Percentiles rank a stretch among this genome's conserved stretches.
Conservation (phyloP, 2,329 filamentous ascomycete genomes). For the Rhytidhysteron rufulum region DNA sequence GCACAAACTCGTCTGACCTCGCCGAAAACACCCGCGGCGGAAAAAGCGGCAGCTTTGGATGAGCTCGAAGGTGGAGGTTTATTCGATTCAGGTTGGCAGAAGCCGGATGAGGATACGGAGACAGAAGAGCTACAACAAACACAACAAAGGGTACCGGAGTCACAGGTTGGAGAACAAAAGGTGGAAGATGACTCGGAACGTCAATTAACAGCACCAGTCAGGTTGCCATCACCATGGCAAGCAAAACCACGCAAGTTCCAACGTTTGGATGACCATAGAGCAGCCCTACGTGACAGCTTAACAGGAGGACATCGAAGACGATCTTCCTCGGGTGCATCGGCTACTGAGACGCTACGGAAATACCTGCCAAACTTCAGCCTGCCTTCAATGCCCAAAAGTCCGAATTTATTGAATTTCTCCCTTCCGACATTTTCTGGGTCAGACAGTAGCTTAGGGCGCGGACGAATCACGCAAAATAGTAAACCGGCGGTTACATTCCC, state of each 20-base stretch:
- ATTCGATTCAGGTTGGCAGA: slow-evolving; percentile 41
- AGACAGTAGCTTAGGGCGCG: slow-evolving; percentile 16
- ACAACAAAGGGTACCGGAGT: slow-evolving; percentile 9
- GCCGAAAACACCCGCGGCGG: slow-evolving; percentile 54
- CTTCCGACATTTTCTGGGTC: slow-evolving; percentile 25
- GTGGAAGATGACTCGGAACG: neutral
- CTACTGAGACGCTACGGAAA: slow-evolving; percentile 32
- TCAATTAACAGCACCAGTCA: slow-evolving; percentile 9
- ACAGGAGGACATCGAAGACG: slow-evolving; percentile 31
- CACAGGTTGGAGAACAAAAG: neutral
- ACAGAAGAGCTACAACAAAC: slow-evolving; percentile 2
- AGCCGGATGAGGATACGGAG: slow-evolving; percentile 19
- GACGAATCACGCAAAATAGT: neutral
- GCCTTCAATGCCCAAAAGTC: slow-evolving; percentile 34
- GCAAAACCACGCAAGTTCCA: slow-evolving; percentile 35
- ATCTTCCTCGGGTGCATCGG: slow-evolving; percentile 36
- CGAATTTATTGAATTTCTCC: slow-evolving; percentile 33
- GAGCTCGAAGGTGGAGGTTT: slow-evolving; percentile 42
- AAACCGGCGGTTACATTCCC: slow-evolving; percentile 6
- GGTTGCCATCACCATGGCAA: slow-evolving; percentile 46
- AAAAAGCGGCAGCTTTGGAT: slow-evolving; percentile 57
- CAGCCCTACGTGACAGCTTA: slow-evolving; percentile 37
- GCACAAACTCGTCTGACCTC: slow-evolving; percentile 56
- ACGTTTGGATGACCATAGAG: slow-evolving; percentile 31
- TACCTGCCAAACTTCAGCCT: slow-evolving; percentile 32